phyloP scores from a whole-genome alignment of 495 filamentous ascomycete genomes.

The Delitschia confertaspora region DNA sequence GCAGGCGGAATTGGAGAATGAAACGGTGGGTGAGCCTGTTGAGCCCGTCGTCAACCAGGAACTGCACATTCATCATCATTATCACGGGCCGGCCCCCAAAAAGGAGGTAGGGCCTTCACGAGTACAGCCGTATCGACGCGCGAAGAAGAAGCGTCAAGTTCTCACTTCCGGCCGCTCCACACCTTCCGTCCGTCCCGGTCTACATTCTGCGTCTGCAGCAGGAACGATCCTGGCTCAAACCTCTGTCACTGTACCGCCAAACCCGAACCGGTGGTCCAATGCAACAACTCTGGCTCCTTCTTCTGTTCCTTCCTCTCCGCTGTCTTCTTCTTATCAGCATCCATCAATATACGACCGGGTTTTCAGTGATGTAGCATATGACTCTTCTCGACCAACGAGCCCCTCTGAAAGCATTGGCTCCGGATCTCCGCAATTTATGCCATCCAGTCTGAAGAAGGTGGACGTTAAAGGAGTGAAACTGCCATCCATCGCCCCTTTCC shows the following conservation, averaged over 20 bases:
- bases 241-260: slow-evolving; percentile 49
- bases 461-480: slow-evolving; percentile 18
- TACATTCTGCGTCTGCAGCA: slow-evolving; percentile 44
- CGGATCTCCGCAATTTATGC: slow-evolving; percentile 29
- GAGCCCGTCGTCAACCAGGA: slow-evolving; percentile 50
- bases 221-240: slow-evolving; percentile 59
- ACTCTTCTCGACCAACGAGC: slow-evolving; percentile 61
- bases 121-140: slow-evolving; percentile 46
- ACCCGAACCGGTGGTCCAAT: slow-evolving; percentile 54
- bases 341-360: slow-evolving; percentile 69
- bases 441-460: slow-evolving; percentile 8
- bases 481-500: slow-evolving; percentile 18
- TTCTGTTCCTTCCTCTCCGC: slow-evolving; percentile 74
- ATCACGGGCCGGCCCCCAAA: slow-evolving; percentile 54
- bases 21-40: slow-evolving; percentile 20
- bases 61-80: slow-evolving; percentile 87
- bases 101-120: slow-evolving; percentile 34
- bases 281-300: slow-evolving; percentile 56
- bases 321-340: slow-evolving; percentile 55
- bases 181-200: slow-evolving; percentile 43
- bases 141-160: slow-evolving; percentile 62
- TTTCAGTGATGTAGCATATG: slow-evolving; percentile 42
- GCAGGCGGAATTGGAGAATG: slow-evolving; percentile 53
- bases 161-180: slow-evolving; percentile 52
- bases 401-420: slow-evolving; percentile 50